Evolutionary conservation across 352 stramenopile species (phyloP).

Genomic region (Pythium monospermum): DNA sequence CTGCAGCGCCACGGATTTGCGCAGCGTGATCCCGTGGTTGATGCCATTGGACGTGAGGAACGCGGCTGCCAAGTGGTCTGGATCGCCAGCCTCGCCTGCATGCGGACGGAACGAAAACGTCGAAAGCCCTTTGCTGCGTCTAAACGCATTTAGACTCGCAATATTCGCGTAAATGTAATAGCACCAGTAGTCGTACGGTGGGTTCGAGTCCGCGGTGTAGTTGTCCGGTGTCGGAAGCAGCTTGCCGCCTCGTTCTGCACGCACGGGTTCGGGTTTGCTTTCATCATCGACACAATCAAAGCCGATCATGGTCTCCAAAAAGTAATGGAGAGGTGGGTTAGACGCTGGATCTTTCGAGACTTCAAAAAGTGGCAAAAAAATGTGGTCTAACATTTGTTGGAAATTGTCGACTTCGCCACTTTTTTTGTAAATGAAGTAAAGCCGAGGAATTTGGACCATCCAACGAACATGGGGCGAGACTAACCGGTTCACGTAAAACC

Average conservation of each 20-base stretch:
- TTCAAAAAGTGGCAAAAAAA: slow-evolving; percentile 98
- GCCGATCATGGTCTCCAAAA: slow-evolving; percentile 93
- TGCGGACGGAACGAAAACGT: slow-evolving; percentile 98
- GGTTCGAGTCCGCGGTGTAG: slow-evolving; percentile 89
- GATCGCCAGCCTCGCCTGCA: slow-evolving; percentile 96
- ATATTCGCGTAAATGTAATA: slow-evolving; percentile 99
- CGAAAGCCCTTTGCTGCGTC: slow-evolving; percentile 77
- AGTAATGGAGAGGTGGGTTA: slow-evolving; percentile 89
- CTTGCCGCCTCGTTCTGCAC: slow-evolving; percentile 73
- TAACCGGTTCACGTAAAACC: slow-evolving; percentile 94
- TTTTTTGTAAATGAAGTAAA: slow-evolving; percentile 97
- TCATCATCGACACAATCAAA: slow-evolving; percentile 99
- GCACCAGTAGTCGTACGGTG: slow-evolving; percentile 94
- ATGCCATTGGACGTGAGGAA: slow-evolving; percentile 92
- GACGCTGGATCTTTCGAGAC: slow-evolving; percentile 94
- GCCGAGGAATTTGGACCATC: slow-evolving; percentile 96
- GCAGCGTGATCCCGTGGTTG: slow-evolving; percentile 98
- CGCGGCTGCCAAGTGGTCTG: slow-evolving; percentile 92
- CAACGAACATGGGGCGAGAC: slow-evolving; percentile 94
- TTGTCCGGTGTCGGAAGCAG: slow-evolving; percentile 68
- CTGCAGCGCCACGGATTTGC: slow-evolving; percentile 95
- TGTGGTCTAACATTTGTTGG: slow-evolving; percentile 97
- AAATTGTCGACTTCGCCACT: slow-evolving; percentile 91
- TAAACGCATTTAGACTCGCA: slow-evolving; percentile 93
- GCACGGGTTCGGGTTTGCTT: slow-evolving; percentile 89